A percentile compares a stretch with the other conserved stretches of the same genome.
These are phyloP conservation scores for Gentiana dahurica DNA, from an alignment of 257 asterid species.

Conservation along the genomic window DNA sequence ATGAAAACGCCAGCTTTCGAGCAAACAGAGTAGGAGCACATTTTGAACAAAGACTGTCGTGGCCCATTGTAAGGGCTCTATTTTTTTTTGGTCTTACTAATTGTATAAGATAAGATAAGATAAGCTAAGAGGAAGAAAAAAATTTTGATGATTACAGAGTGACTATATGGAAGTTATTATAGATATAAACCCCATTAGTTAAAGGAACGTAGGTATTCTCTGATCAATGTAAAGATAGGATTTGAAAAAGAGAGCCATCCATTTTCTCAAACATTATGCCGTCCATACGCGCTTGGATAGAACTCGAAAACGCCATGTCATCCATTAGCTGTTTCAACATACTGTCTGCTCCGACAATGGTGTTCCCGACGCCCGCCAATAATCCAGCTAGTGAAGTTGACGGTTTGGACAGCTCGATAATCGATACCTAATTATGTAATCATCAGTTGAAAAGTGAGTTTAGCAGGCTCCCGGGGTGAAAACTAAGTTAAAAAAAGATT, in stretches of 20 bases:
- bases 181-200: neutral
- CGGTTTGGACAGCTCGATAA: slow-evolving; percentile 77
- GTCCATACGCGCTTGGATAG: slow-evolving; percentile 83
- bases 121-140: too few relatives aligned
- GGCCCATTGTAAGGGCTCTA: too few relatives aligned
- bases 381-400: slow-evolving; percentile 57
- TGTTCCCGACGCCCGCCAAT: slow-evolving; percentile 46
- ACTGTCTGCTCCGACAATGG: slow-evolving; percentile 49
- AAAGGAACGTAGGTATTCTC: slow-evolving; percentile 38
- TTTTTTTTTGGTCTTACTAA: too few relatives aligned
- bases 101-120: too few relatives aligned
- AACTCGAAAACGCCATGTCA: slow-evolving; percentile 41
- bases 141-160: too few relatives aligned
- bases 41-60: too few relatives aligned
- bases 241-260: slow-evolving; percentile 37
- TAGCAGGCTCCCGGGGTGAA: neutral
- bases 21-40: too few relatives aligned
- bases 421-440: slow-evolving; percentile 43
- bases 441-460: neutral
- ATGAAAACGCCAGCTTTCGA: too few relatives aligned
- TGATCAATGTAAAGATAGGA: slow-evolving; percentile 33
- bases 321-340: slow-evolving; percentile 40
- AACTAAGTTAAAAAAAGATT: neutral
- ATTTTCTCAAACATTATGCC: slow-evolving; percentile 54
- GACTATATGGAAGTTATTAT: too few relatives aligned